Evolutionary conservation across 1,139 yeast genomes (phyloP), one percentile per base, ranked within the genome.

Genomic region (Lodderomyces oxycetoniae): DNA sequence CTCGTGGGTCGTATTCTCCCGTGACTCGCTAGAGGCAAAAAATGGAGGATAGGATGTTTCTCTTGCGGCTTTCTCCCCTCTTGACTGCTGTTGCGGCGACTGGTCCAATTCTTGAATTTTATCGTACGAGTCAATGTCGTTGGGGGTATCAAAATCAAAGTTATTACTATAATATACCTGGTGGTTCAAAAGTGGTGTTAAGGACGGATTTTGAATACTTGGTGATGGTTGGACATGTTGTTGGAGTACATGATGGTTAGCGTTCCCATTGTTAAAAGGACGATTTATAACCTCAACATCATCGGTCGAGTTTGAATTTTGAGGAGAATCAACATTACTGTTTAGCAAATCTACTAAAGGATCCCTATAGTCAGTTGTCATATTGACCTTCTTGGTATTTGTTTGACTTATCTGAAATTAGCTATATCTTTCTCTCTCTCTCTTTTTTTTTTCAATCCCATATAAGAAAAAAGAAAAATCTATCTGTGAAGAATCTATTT

Each of bases 231-330:
- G 32, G 14, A 19, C 19, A 10, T 31, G 23, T 13, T 25, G 34
- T 26, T 20, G 34, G 17, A 24, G 25, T 23, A 30, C 13, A 3
- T 23, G 32, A 13, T 26, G 26, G 21, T 17, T 41, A 31, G 55
- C 59, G 26, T 21, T 22, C 20, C 26, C 19, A 15, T 27, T 27
- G n/a, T n/a, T n/a, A n/a, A n/a, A n/a, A n/a, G n/a, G n/a, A 33
- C 70, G 45, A 31, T 55, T 51, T 25, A 65, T 63, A 14, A 59
- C 58, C 35, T 64, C 67, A 26, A 64, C 58, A 30, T 64, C 69
- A 34, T 55, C 37, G 12, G 25, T 27, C 6, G 34, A 17, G 17
- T 8, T 11, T 8, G 34, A 17, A 20, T 8, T 11, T 15, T 23
- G 24, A 5, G 33, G 19, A 9, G 37, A 28, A 14, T 36, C 39